Evolutionary conservation across 805 yeast genomes (phyloP), one percentile per base, ranked within the genome.

Genomic region (Yarrowia porcina): DNA sequence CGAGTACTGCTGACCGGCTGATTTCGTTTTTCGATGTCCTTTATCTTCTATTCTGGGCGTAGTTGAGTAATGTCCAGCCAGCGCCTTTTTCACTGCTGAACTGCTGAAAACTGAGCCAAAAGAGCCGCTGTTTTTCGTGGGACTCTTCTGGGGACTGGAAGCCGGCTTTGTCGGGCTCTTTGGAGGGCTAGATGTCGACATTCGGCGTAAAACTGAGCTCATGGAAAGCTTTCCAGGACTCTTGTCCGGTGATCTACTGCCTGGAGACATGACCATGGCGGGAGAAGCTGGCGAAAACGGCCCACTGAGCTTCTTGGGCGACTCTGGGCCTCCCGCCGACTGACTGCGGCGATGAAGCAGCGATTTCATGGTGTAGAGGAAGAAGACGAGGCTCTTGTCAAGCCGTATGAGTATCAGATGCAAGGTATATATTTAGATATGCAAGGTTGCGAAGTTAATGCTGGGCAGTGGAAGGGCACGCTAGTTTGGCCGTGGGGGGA

Each of bases 341-440:
- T 49, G 56, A 33, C 56, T 49, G 56, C 56, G 56, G 21, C 56
- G 38, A n/a, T 49, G 56, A 11, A 49, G 20, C 20, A 49, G 39
- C 56, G 56, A 49, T 17, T 49, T 49, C 56, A 49, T 49, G 38
- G 52, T 17, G 18, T 15, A 21, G 27, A 2, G 27, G 13, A 21
- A 11, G 5, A 42, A 25, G n/a, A 8, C 10, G 30, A 13, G 12
- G 21, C 15, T 12, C 15, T 25, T 8, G 15, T 10, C 17, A 45
- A 28, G 52, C 52, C 52, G 52, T 45, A 13, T 28, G 7, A n/a
- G 13, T 17, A n/a, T 27, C 30, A 10, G 15, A 42, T 45, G 52
- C 52, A 45, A 45, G 25, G 52, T 45, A 45, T 45, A 45, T 45
- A 45, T 30, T 45, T 45, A 45, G 52, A 45, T 28, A 15, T 45